Evolutionary conservation across 805 yeast genomes (phyloP).

Genomic region (Ascoidea rubescens): DNA sequence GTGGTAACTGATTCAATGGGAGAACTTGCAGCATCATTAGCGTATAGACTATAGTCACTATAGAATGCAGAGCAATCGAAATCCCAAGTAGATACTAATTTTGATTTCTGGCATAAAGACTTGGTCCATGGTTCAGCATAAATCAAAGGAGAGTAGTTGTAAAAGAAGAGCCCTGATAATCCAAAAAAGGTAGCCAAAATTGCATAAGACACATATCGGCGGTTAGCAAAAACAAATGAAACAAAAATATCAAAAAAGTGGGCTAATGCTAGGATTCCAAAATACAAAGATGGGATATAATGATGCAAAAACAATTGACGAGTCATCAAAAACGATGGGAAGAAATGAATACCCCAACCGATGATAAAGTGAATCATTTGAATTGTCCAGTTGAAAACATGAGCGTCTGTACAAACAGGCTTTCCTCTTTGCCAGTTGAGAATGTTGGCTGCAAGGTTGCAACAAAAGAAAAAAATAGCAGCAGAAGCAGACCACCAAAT

Average conservation of each 20-base stretch:
- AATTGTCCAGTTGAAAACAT: conserved; percentile 48
- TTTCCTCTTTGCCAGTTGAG: conserved; percentile 56
- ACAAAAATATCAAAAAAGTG: conserved; percentile 44
- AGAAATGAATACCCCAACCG: conserved; percentile 83
- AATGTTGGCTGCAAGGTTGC: conserved; percentile 26
- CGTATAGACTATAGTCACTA: too few species aligned
- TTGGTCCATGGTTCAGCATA: conserved; percentile 77
- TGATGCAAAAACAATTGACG: conserved; percentile 92
- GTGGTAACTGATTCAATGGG: too few species aligned
- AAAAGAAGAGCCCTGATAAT: conserved; percentile 39
- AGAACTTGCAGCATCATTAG: too few species aligned
- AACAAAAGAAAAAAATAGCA: conserved; percentile 37
- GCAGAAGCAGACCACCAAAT: conserved; percentile 63
- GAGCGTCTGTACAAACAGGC: conserved; percentile 31
- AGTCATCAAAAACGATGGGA: conserved; percentile 84
- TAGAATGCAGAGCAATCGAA: conserved; percentile 57
- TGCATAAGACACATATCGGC: conserved; percentile 29
- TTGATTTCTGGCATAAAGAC: conserved; percentile 45
- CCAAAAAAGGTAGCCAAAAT: conserved; percentile 34
- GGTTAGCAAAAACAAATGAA: conserved; percentile 26
- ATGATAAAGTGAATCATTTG: conserved; percentile 46
- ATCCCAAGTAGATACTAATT: conserved; percentile 67
- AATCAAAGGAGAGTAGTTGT: conserved; percentile 53
- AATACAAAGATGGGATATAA: conserved; percentile 85
- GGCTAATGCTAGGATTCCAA: conserved; percentile 68